phyloP scores from a whole-genome alignment of 2,329 filamentous ascomycete genomes.

The Daldinia sp. region DNA sequence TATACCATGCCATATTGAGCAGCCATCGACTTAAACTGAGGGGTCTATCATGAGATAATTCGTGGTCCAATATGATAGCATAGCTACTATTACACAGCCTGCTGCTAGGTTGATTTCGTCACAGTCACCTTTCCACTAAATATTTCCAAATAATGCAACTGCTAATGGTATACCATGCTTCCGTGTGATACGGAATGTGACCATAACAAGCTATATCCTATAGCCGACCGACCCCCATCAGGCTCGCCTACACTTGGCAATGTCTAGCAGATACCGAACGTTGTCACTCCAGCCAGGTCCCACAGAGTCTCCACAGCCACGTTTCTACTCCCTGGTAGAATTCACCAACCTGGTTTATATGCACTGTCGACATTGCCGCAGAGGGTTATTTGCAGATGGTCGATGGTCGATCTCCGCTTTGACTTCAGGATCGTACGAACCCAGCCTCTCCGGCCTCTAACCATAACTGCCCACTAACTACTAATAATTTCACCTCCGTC shows the following conservation, averaged over 20 bases:
- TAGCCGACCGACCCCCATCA: background rate
- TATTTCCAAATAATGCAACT: background rate
- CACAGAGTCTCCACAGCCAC: background rate
- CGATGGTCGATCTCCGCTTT: background rate
- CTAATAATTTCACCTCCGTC: too few species aligned
- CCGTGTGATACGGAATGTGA: background rate
- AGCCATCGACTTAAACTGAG: background rate
- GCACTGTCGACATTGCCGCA: conserved; percentile 1
- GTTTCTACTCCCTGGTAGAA: background rate
- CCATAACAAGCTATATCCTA: background rate
- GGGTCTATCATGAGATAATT: background rate
- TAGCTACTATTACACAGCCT: background rate
- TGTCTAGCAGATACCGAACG: conserved; percentile 1
- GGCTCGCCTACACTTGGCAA: background rate
- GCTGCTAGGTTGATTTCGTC: background rate
- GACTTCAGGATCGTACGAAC: background rate
- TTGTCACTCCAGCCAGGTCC: background rate
- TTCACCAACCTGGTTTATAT: background rate
- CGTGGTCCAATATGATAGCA: background rate
- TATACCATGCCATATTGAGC: background rate
- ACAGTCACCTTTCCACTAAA: background rate
- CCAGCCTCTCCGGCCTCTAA: background rate
- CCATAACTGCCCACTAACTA: background rate
- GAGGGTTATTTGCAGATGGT: conserved; percentile 2
- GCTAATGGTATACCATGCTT: background rate